Evolutionary conservation across 306 rosid genomes (phyloP), one percentile per base, ranked within the genome.

Genomic region (Cicer judaicum): DNA sequence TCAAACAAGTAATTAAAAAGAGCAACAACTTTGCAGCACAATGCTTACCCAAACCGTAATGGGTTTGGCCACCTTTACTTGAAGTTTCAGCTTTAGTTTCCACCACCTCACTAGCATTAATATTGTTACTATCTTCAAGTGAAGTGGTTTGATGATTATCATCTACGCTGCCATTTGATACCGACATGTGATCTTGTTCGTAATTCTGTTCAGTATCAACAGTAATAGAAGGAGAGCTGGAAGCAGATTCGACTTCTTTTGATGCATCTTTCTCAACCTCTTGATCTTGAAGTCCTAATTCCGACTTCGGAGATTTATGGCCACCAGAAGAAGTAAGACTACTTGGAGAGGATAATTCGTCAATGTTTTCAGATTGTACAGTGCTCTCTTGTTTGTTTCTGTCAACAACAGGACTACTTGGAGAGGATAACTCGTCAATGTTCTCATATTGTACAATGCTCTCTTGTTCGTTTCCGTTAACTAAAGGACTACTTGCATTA

Each of bases 1-100:
- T 57, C 12, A 66, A 75, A 71, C 38, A 67, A 65, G 67, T 16
- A 65, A 74, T 71, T 72, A 11, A 79, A 56, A 64, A 80, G 42
- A 68, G 63, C 38, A 73, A 70, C 75, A 21, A 48, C 57, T 84
- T 72, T 60, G 48, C 64, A 34, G 52, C 75, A 71, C 50, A 56
- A 39, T 46, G 71, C 85, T 80, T 77, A 80, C 90, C 78, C 73
- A 53, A 56, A 71, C 83, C 84, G 19, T 85, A 59, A 78, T 77
- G 84, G 59, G 64, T 64, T 65, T 82, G 84, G 68, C 53, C 63
- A 38, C 62, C 85, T 87, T 79, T 80, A 50, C 73, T 67, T 59
- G 86, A 76, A 70, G 75, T 82, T 75, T 34, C 81, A 8, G 76
- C 66, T 62, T 52, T 81, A 57, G 86, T 65, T 69, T 87, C 79